Evolutionary conservation across 2,329 filamentous ascomycete genomes (phyloP), one percentile per base, ranked within the genome.

Genomic region (Alternaria tenuissima): DNA sequence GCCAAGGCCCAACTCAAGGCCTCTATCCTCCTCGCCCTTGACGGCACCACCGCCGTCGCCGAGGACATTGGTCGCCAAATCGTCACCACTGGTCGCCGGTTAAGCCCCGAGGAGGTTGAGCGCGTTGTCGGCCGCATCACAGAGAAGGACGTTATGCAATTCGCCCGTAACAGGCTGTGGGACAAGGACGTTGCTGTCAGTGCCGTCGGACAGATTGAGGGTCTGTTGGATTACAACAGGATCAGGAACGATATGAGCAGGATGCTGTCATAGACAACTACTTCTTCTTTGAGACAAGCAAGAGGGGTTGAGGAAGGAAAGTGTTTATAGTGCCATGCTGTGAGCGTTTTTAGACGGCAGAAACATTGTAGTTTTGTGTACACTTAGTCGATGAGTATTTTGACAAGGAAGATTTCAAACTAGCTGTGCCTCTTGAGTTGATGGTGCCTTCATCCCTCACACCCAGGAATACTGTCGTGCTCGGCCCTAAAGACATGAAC

Each of bases 1-100:
- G 95, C 95, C 82, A 99, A 99, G 89, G 92, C 95, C 67, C 95
- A 99, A 86, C 90, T 99, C 76, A 99, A 99, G 89, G 95, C 95
- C 65, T 97, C 94, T 56, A 94, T 99, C 77, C 92, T 99, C 64
- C 89, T 99, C 69, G 96, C 93, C 54, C 92, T 99, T 32, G 95
- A 99, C 80, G 96, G 94, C 81, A 98, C 95, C 78, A 98, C 95
- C 49, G 93, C 95, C 73, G 91, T 97, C 56, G 95, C 95, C 63
- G 95, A 99, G 86, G 95, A 99, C 80, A 97, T 99, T 81, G 95
- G 95, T 77, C 92, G 95, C 81, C 95, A 99, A 85, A 93, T 99
- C 82, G 89, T 99, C 84, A 98, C 94, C 77, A 98, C 95, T 60
- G 95, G 95, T 79, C 91, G 94, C 76, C 90, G 94, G 69, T 91